Base-by-base conservation (phyloP, 2,329 filamentous ascomycete species). In the Phialophora expanda region DNA sequence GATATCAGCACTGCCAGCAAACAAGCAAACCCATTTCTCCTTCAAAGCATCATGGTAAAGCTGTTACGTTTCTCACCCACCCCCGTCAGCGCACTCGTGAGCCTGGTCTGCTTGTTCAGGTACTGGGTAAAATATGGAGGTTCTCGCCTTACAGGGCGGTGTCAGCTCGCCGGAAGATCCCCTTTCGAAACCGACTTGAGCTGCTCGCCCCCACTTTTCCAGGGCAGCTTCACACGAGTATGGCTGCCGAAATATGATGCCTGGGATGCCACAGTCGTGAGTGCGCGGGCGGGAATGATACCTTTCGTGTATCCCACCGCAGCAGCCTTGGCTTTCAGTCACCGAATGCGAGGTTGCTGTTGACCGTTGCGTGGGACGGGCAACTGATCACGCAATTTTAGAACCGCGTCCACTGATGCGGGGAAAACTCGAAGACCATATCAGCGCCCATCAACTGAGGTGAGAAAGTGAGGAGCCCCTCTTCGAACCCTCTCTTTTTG, bases 321-420 rank as follows among this genome's bases (percentile, higher is more conserved):
- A 34, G 17, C 8, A 8, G 24, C 3, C 17, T 17, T 20, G 28
- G 53, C 26, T 34, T 34, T 30, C 22, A 34, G 53, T 32, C 53
- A 11, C 20, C 48, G 48, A 51, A 17, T 51, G 48, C 48, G 48
- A 51, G 48, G 38, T 44, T 44, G 17, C 48, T 26, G 22, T 26
- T 55, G 28, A 34, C 34, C 8, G 53, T 34, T 55, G 28, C 28
- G 53, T 55, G 53, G 53, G 28, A 26, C 28, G 53, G 53, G 53
- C 53, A 55, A 28, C 28, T 8, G 53, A 55, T 55, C 53, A 55
- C 58, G 58, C 46, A 51, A 61, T 51, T 53, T 53, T 51, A 30
- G 44, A 11, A 61, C 20, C 58, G 26, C 46, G 32, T 48, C 20
- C 17, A 3, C 3, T 32, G 53, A 55, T 55, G 53, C 53, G 53